Base-by-base conservation (phyloP, 2,329 filamentous ascomycete genomes). In the Aspergillus aculeatus region DNA sequence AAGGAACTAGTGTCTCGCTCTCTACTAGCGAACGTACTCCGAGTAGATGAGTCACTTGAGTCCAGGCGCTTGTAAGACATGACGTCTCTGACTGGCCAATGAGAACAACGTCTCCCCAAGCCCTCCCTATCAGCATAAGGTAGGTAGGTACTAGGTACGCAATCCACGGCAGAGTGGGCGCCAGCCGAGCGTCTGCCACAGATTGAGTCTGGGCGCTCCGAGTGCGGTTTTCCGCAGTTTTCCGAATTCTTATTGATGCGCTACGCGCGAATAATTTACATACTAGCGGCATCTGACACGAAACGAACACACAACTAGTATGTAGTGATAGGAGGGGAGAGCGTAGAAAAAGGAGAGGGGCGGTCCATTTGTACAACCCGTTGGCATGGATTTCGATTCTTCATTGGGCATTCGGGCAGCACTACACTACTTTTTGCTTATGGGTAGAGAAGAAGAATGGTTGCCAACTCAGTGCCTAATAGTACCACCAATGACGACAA, bases 351-450 rank as follows among this genome's bases (percentile, higher is more conserved):
- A 44, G 41, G 11, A 10, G 29, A 26, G 29, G 12, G 38, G 32
- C 21, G 31, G 19, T 53, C 23, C 14, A 24, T 41, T 41, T 21
- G 21, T 21, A 41, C 51, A 44, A 44, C 38, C 16, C 38, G 2
- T 53, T 41, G 51, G 41, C 51, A 41, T 44, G 14, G 35, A 55
- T 21, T 19, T 44, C 0, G 38, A n/a, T 44, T 44, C 38, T 54
- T 64, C 60, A 66, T 67, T 68, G 65, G 66, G 64, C 66, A 66
- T 23, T 67, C 61, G 62, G 66, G 66, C 66, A 67, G 59, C 65
- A 56, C 56, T 54, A 59, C 54, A 53, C n/a, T 54, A 56, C 52
- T 56, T 48, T 48, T 48, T 47, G 52, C 52, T 57, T 49, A 54
- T 7, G 11, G 21, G 16, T 38, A 29, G 54, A 49, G 32, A 32